A percentile compares a stretch with the other conserved stretches of the same genome.
Evolutionary conservation across 2,329 filamentous ascomycete genomes (phyloP).

Genomic region (Zasmidium cellare): DNA sequence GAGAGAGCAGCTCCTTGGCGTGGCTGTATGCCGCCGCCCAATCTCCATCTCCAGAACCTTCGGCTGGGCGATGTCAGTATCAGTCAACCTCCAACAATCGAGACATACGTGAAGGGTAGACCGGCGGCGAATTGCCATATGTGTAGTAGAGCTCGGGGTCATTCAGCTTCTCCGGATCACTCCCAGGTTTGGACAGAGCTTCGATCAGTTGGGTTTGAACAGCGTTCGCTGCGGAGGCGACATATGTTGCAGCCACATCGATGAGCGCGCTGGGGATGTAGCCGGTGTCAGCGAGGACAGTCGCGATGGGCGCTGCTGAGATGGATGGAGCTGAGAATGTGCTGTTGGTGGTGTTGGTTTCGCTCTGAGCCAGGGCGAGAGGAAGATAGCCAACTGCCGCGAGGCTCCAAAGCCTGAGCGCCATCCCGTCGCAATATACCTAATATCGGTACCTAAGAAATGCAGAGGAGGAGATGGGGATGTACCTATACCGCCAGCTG

Average conservation of each 20-base stretch:
- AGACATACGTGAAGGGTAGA: constrained; percentile 30
- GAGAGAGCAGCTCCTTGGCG: constrained; percentile 39
- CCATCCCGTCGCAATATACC: not conserved
- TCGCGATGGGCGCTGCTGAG: constrained; percentile 9
- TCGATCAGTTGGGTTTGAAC: constrained; percentile 10
- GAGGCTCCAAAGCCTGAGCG: not conserved
- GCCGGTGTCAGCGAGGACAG: constrained; percentile 13
- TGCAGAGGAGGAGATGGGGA: not conserved
- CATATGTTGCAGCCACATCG: constrained; percentile 11
- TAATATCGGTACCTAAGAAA: not conserved
- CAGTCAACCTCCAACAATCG: not conserved
- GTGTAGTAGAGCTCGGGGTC: constrained; percentile 30
- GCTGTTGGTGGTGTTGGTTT: not conserved
- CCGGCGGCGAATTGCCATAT: constrained; percentile 32
- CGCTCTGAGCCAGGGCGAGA: not conserved
- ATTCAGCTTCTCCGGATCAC: constrained; percentile 12
- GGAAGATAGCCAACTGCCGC: not conserved
- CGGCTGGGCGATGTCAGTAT: constrained; percentile 10
- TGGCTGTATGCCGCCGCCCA: constrained; percentile 44
- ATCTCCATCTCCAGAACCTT: constrained; percentile 22
- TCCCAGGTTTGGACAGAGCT: constrained; percentile 10
- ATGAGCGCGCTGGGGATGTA: constrained; percentile 14
- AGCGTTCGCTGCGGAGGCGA: constrained; percentile 13
- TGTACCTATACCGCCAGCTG: not conserved
- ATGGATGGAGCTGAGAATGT: not conserved